Base-by-base conservation (phyloP, 768 basidiomycete species). In the Lactarius indigo region DNA sequence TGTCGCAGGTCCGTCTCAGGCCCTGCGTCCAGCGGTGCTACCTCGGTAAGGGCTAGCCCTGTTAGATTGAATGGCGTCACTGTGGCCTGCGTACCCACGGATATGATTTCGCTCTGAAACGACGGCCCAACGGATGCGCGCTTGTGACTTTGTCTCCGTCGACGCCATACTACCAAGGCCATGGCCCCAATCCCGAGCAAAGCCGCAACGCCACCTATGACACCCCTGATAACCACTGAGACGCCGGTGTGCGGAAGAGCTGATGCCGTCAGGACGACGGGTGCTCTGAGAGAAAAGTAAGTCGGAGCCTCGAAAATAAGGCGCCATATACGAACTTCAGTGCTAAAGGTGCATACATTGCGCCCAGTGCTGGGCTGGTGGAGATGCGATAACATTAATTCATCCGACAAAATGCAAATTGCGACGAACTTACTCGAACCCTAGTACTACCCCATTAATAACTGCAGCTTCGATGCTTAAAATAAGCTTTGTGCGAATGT, bases 301-400 rank as follows among this genome's bases (percentile, higher is more conserved):
- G 8, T 62, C 23, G 57, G 50, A 7, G 35, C 7, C 20, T 23
- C 3, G 39, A 26, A 52, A 23, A n/a, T 20, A 1, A 42, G 6
- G 5, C 10, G 2, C 10, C 28, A 26, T 37, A 37, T 5, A 65
- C 72, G 58, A 35, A 73, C 72, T 47, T 68, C 13, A 69, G 52
- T n/a, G 72, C 71, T 6, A 73, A 58, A n/a, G 68, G 71, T 6
- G 72, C 72, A 58, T 65, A 73, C 59, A 73, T 61, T 12, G 66
- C 72, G 37, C 72, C 72, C 17, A 68, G 65, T 13, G 68, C 68
- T 12, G 72, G 69, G 54, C 72, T 73, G 23, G 17, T 17, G 37
- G 26, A 17, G 9, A 10, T 2, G 15, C 10, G 2, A 31, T 17
- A 50, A 5, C 8, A 8, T 57, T 17, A 41, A 35, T 41, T 37